Conservation (phyloP, 805 yeast genomes). For the Zygoascus biomembranicola region DNA sequence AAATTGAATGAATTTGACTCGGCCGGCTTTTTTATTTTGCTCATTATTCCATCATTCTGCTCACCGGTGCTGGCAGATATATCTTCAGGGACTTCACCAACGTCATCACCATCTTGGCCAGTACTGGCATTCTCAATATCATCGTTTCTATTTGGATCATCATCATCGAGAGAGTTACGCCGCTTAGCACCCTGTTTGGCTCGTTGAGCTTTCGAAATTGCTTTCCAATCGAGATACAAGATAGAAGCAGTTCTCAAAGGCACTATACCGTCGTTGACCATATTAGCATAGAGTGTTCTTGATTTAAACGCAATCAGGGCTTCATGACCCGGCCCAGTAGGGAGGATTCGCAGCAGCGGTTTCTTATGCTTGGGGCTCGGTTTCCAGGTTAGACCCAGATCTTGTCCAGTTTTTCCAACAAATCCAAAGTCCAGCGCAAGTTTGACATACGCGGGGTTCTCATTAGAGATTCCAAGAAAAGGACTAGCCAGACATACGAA, state of each 20-base stretch:
- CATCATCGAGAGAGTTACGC: constrained; percentile 9
- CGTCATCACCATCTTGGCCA: constrained; percentile 1
- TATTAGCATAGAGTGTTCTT: constrained; percentile 83
- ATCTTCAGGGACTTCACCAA: constrained; percentile 12
- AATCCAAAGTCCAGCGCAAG: constrained; percentile 79
- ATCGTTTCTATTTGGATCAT: constrained; percentile 1
- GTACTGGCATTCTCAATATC: background rate
- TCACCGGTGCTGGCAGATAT: background rate
- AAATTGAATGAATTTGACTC: constrained; percentile 2
- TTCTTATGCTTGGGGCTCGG: constrained; percentile 29
- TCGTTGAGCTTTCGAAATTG: constrained; percentile 44
- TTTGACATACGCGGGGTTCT: constrained; percentile 79
- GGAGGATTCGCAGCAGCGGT: constrained; percentile 69
- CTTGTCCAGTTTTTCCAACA: constrained; percentile 90
- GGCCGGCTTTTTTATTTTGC: background rate
- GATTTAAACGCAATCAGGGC: constrained; percentile 55
- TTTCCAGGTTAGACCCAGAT: constrained; percentile 55
- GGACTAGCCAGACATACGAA: constrained; percentile 85
- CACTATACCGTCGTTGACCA: constrained; percentile 89
- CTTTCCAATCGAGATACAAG: constrained; percentile 78
- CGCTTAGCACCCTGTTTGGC: constrained; percentile 16
- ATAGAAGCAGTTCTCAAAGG: constrained; percentile 87
- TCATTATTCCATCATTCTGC: background rate
- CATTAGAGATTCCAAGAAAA: constrained; percentile 76
- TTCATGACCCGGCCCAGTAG: constrained; percentile 63